A percentile compares a stretch with the other conserved stretches of the same genome.
These are phyloP conservation scores for Fusarium kyushuense DNA, from an alignment of 2,329 filamentous ascomycete genomes.

Conservation along the genomic window DNA sequence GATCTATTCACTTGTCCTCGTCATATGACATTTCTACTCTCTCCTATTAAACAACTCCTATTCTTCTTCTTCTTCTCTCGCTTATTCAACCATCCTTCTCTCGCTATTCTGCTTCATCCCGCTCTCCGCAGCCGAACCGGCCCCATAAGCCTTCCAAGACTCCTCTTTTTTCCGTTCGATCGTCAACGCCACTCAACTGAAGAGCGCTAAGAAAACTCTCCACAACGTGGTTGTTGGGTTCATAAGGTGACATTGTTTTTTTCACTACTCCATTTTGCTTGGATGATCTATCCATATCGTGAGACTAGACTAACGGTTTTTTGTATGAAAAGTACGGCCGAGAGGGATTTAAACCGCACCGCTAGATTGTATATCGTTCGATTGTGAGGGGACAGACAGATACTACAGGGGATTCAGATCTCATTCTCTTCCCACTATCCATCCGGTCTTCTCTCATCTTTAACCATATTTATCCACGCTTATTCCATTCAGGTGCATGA, in stretches of 20 bases:
- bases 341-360: slow-evolving; percentile 22
- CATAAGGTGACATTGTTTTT: slow-evolving; percentile 29
- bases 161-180: slow-evolving; percentile 25
- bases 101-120: slow-evolving; percentile 1
- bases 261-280: neutral
- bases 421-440: neutral
- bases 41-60: slow-evolving; percentile 19
- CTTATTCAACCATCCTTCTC: slow-evolving; percentile 9
- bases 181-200: slow-evolving; percentile 17
- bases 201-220: neutral
- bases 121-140: slow-evolving; percentile 7
- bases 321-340: neutral
- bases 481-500: slow-evolving; percentile 45
- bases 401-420: neutral
- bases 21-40: slow-evolving; percentile 34
- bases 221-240: slow-evolving; percentile 24
- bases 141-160: slow-evolving; percentile 18
- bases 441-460: slow-evolving; percentile 1
- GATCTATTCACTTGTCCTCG: slow-evolving; percentile 19
- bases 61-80: slow-evolving; percentile 2
- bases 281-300: slow-evolving; percentile 15
- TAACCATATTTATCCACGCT: slow-evolving; percentile 12
- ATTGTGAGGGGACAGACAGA: neutral
- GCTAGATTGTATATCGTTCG: slow-evolving; percentile 29
- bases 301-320: slow-evolving; percentile 12